Evolutionary conservation across 2,329 filamentous ascomycete genomes (phyloP), one percentile per base, ranked within the genome.

Genomic region (Fusarium sp.): DNA sequence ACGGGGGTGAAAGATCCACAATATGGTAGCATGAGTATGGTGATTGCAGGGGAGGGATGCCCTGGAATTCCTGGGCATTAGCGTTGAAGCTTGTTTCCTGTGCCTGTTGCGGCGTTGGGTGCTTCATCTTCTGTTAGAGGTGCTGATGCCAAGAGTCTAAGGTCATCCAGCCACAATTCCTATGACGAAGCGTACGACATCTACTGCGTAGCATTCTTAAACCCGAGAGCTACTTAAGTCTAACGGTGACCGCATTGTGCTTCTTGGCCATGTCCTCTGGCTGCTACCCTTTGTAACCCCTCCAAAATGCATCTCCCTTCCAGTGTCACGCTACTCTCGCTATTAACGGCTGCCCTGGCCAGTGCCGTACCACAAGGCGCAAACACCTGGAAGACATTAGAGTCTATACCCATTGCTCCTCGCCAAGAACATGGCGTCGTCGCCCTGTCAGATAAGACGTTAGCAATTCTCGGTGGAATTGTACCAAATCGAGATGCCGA

Each of bases 401-500:
- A 73, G 6, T 46, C 70, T 1, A 75, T 76, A 5, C 67, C 75
- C 3, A 51, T 69, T 36, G 63, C 65, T 9, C 62, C 75, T 6
- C 73, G 70, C 22, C 76, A 77, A 55, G 76, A 78, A 46, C 75
- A 77, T 40, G 56, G 69, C 4, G 72, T 71, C 0, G 71, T 73
- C 6, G 70, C 70, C 2, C 42, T 77, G n/a, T 70, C 70, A 3
- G 45, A 66, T 6, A 70, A 65, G 9, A 67, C 69, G 0, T 24
- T 78, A 4, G 74, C 71, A 6, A 74, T 76, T 1, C 17, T 78
- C 1, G 76, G 76, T 19, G 76, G 76, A 4, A 71, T 77, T 8
- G 53, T 76, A 19, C 67, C 67, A 7, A 69, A 58, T 11, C 47
- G 28, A 3, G 61, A 63, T 5, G 62, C 58, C 3, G 51, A 61